Evolutionary conservation across 2,329 filamentous ascomycete genomes (phyloP).

Genomic region (Fusarium caatingaense): DNA sequence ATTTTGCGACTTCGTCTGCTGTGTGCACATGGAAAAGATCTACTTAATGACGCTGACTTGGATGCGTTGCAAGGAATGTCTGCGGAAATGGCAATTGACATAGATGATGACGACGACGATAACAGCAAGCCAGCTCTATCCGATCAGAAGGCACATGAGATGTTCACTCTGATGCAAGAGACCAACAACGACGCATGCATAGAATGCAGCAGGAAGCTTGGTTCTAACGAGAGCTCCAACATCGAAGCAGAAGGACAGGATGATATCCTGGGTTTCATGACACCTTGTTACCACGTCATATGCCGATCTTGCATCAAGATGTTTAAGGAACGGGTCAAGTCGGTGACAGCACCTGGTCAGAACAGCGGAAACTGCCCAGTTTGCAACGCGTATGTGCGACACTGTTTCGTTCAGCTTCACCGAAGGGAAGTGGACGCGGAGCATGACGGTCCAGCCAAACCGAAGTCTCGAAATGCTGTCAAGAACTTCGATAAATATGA

Average conservation of each 20-base stretch:
- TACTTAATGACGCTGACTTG: slow-evolving; percentile 86
- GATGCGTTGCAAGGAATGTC: slow-evolving; percentile 83
- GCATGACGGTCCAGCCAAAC: slow-evolving; percentile 63
- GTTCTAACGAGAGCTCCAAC: slow-evolving; percentile 64
- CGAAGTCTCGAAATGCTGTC: slow-evolving; percentile 50
- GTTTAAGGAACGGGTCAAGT: slow-evolving; percentile 66
- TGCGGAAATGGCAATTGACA: slow-evolving; percentile 86
- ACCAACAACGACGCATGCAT: slow-evolving; percentile 81
- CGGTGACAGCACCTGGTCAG: slow-evolving; percentile 52
- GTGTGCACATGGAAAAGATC: slow-evolving; percentile 92
- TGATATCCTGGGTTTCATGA: slow-evolving; percentile 80
- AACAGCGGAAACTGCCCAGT: slow-evolving; percentile 70
- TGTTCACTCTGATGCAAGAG: slow-evolving; percentile 85
- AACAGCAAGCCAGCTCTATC: slow-evolving; percentile 68
- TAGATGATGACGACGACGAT: slow-evolving; percentile 83
- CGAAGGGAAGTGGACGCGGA: slow-evolving; percentile 68
- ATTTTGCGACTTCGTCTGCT: slow-evolving; percentile 90
- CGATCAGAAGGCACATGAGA: slow-evolving; percentile 82
- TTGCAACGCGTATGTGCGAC: slow-evolving; percentile 73
- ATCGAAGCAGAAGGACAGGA: slow-evolving; percentile 69
- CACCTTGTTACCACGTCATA: slow-evolving; percentile 87
- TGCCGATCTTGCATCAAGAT: slow-evolving; percentile 78
- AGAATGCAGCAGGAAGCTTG: slow-evolving; percentile 74
- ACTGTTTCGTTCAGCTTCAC: slow-evolving; percentile 75
- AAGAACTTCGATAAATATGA: slow-evolving; percentile 77